phyloP scores from a whole-genome alignment of 495 filamentous ascomycete genomes.

The Podospora didyma region DNA sequence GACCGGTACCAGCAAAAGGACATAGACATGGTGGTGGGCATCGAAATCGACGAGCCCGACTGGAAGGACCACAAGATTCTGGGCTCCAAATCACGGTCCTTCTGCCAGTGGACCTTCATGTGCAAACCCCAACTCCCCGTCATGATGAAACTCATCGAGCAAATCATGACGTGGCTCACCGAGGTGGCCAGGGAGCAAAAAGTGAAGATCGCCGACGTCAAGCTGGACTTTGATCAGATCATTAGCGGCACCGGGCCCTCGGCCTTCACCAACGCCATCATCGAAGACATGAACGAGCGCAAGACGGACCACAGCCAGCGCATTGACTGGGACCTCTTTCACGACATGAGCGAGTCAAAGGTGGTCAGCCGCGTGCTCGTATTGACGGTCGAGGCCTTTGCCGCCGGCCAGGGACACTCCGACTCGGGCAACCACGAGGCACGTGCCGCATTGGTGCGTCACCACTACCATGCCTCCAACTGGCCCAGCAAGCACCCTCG shows the following conservation, averaged over 20 bases:
- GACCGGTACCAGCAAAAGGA: slow-evolving; percentile 42
- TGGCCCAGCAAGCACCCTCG: slow-evolving; percentile 59
- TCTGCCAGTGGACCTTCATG: slow-evolving; percentile 69
- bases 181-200: slow-evolving; percentile 50
- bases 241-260: slow-evolving; percentile 64
- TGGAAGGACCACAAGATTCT: slow-evolving; percentile 58
- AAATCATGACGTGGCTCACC: slow-evolving; percentile 57
- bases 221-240: slow-evolving; percentile 64
- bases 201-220: slow-evolving; percentile 47
- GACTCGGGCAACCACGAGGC: slow-evolving; percentile 60
- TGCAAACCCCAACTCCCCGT: slow-evolving; percentile 58
- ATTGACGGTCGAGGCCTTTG: slow-evolving; percentile 60
- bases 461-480: slow-evolving; percentile 62
- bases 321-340: slow-evolving; percentile 54
- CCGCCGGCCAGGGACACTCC: slow-evolving; percentile 61
- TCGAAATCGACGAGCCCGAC: slow-evolving; percentile 62
- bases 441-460: slow-evolving; percentile 53
- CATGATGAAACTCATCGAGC: slow-evolving; percentile 58
- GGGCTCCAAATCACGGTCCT: slow-evolving; percentile 56
- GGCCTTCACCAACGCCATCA: slow-evolving; percentile 57
- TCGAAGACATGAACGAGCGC: slow-evolving; percentile 52
- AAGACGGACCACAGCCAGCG: slow-evolving; percentile 16
- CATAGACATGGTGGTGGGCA: slow-evolving; percentile 58
- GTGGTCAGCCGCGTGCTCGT: slow-evolving; percentile 54
- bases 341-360: slow-evolving; percentile 54